Percentiles rank a stretch among this genome's conserved stretches.
Conservation (phyloP, 768 basidiomycete genomes). For the Termitomyces sp. region DNA sequence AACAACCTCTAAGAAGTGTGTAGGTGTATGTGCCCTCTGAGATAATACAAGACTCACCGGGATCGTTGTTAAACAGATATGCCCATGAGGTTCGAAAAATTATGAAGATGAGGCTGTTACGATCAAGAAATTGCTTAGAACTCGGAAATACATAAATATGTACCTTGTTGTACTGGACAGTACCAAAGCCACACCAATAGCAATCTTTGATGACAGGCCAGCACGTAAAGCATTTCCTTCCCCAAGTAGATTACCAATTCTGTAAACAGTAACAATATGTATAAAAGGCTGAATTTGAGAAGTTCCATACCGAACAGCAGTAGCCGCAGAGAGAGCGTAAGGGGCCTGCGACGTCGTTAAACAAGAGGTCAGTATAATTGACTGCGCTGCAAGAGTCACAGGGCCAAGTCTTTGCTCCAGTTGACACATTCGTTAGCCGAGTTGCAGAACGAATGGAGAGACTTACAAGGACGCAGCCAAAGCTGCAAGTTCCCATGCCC, state of each 20-base stretch:
- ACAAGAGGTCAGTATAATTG: constrained; percentile 69
- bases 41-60: constrained; percentile 27
- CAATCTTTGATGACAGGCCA: constrained; percentile 32
- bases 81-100: constrained; percentile 63
- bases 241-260: constrained; percentile 13
- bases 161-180: constrained; percentile 62
- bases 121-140: neutral
- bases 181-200: constrained; percentile 58
- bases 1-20: constrained; percentile 38
- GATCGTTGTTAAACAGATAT: constrained; percentile 66
- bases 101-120: constrained; percentile 16
- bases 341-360: constrained; percentile 78
- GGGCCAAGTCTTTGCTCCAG: constrained; percentile 59
- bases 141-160: neutral
- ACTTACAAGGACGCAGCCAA: constrained; percentile 44
- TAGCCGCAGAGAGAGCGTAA: constrained; percentile 73
- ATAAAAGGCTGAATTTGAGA: neutral
- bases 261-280: neutral
- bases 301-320: constrained; percentile 64
- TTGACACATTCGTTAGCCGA: neutral
- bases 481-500: constrained; percentile 88
- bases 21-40: neutral
- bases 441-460: neutral
- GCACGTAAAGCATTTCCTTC: constrained; percentile 10
- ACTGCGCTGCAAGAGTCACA: constrained; percentile 78